Conservation (phyloP, 495 filamentous ascomycete genomes). For the Xylaria cubensis region DNA sequence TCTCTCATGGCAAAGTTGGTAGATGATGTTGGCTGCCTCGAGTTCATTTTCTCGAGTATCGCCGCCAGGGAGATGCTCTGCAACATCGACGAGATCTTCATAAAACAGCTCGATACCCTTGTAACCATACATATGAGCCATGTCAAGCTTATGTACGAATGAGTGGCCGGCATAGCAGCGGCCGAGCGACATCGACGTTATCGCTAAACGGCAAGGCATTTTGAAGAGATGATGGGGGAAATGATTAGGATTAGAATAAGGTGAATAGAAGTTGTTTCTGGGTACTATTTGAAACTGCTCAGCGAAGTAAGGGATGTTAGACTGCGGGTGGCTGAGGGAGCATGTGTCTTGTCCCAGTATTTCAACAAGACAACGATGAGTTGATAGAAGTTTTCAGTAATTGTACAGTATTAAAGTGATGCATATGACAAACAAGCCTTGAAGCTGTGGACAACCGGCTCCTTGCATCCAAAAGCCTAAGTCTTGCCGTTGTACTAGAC, state of each 20-base stretch:
- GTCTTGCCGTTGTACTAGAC: constrained; percentile 19
- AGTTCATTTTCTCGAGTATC: constrained; percentile 54
- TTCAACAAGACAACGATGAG: not conserved
- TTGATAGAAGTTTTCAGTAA: not conserved
- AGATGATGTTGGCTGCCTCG: constrained; percentile 64
- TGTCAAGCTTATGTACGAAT: constrained; percentile 68
- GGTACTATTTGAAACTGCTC: not conserved
- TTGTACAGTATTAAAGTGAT: not conserved
- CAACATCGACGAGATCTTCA: constrained; percentile 75
- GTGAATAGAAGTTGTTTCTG: not conserved
- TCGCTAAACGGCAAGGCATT: constrained; percentile 56
- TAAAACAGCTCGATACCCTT: constrained; percentile 79
- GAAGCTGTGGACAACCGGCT: constrained; percentile 26
- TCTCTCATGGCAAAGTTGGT: constrained; percentile 62
- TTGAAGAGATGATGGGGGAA: constrained; percentile 9
- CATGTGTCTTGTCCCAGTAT: not conserved
- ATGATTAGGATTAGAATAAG: not conserved
- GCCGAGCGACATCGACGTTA: constrained; percentile 77
- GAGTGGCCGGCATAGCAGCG: constrained; percentile 62
- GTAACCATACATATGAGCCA: constrained; percentile 69
- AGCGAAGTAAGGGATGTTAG: not conserved
- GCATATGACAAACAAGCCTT: constrained; percentile 21
- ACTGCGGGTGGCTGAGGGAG: not conserved
- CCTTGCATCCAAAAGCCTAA: constrained; percentile 32
- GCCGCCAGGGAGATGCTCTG: constrained; percentile 43